Conservation (phyloP, 495 filamentous ascomycete genomes). For the Tirmania nivea region DNA sequence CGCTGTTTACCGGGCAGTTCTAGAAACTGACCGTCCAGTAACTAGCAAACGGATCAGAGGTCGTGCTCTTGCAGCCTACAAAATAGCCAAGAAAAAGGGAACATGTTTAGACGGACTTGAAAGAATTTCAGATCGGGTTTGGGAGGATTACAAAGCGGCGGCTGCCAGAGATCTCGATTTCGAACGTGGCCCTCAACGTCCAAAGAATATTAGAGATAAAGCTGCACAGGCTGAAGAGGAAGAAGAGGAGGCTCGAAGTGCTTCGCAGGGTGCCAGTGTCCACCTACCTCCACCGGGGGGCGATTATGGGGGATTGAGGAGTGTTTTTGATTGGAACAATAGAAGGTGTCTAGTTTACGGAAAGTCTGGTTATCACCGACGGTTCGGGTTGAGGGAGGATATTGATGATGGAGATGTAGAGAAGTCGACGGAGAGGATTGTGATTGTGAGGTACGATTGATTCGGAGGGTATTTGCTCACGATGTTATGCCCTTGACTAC, state of each 20-base stretch:
- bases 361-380: constrained; percentile 10
- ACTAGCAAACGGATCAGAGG: constrained; percentile 1
- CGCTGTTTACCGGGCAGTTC: constrained; percentile 4
- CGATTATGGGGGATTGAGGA: constrained; percentile 6
- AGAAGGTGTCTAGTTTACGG: constrained; percentile 16
- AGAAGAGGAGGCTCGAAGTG: background rate
- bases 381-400: background rate
- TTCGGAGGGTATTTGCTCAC: background rate
- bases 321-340: constrained; percentile 10
- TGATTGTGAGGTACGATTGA: constrained; percentile 14
- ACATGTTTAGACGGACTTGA: constrained; percentile 5
- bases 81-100: constrained; percentile 6
- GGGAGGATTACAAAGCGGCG: background rate
- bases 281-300: constrained; percentile 7
- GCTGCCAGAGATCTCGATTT: background rate
- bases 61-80: background rate
- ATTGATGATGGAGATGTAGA: background rate
- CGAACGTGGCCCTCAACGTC: background rate
- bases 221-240: background rate
- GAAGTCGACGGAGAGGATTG: constrained; percentile 9
- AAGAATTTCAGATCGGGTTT: background rate
- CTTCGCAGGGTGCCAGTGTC: background rate
- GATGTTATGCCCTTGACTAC: too few species aligned
- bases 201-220: background rate
- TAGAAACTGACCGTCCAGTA: constrained; percentile 10